These are phyloP conservation scores for Neonothopanus nambi DNA, from an alignment of 1,284 basidiomycete genomes.

Conservation along the genomic window DNA sequence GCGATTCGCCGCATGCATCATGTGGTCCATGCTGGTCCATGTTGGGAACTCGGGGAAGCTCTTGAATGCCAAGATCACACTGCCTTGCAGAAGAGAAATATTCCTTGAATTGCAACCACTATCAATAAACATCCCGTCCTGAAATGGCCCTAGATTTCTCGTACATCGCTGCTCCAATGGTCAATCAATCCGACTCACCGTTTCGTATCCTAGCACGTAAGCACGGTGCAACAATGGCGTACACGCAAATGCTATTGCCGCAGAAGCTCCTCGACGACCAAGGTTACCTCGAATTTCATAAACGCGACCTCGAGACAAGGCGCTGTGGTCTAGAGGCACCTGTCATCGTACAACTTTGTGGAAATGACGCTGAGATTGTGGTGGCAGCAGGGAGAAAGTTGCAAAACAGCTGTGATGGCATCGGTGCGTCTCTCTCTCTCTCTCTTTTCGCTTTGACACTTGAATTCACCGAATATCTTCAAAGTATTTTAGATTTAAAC, in stretches of 20 bases:
- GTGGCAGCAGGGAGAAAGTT: constrained; percentile 59
- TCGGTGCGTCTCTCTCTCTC: constrained; percentile 48
- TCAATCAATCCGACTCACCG: constrained; percentile 72
- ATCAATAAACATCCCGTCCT: too few species aligned
- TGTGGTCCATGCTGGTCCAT: too few species aligned
- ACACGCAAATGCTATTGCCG: constrained; percentile 73
- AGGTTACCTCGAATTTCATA: constrained; percentile 60
- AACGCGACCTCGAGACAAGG: constrained; percentile 46
- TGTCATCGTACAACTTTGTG: constrained; percentile 72
- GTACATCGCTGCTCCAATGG: constrained; percentile 64
- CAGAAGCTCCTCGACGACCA: constrained; percentile 56
- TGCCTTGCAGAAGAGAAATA: too few species aligned
- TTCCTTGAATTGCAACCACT: not conserved
- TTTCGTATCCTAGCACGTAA: constrained; percentile 59
- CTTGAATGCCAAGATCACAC: too few species aligned
- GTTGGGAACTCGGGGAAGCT: too few species aligned
- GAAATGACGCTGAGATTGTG: constrained; percentile 61
- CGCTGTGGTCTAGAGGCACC: constrained; percentile 37
- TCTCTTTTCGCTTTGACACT: not conserved
- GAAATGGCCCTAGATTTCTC: constrained; percentile 31
- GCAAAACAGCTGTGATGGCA: constrained; percentile 58
- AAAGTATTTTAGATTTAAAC: constrained; percentile 43
- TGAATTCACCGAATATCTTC: not conserved
- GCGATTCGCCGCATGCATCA: too few species aligned
- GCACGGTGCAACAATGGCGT: constrained; percentile 62